Evolutionary conservation across 768 basidiomycete species (phyloP).

Genomic region (Boletus vermiculosoides): DNA sequence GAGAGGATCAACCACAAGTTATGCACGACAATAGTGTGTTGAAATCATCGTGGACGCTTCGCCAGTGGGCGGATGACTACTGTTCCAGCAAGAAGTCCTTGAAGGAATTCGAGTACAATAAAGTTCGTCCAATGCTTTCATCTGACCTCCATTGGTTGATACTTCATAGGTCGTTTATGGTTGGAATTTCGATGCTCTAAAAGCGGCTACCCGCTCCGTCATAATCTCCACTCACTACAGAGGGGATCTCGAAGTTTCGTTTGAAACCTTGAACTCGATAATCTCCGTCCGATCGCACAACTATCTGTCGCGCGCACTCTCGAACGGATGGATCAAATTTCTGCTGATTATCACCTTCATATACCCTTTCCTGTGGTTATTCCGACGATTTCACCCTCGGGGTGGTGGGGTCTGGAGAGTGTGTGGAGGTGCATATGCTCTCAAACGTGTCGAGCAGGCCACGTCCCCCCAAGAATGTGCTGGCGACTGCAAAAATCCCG

Average conservation of each 20-base stretch:
- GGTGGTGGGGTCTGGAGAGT: conserved; percentile 79
- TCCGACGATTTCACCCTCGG: conserved; percentile 59
- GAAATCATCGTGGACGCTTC: conserved; percentile 57
- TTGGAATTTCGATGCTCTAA: conserved; percentile 49
- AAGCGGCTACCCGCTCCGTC: conserved; percentile 36
- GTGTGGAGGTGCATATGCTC: conserved; percentile 72
- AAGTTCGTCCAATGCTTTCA: conserved; percentile 39
- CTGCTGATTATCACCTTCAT: conserved; percentile 66
- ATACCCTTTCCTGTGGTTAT: conserved; percentile 82
- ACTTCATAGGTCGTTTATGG: conserved; percentile 52
- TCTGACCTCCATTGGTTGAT: conserved; percentile 17
- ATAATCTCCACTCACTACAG: conserved; percentile 41
- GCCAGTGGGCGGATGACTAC: conserved; percentile 84
- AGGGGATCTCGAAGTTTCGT: conserved; percentile 44
- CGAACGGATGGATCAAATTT: conserved; percentile 69
- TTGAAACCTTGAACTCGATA: conserved; percentile 44
- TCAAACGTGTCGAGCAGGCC: conserved; percentile 45
- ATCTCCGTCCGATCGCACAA: conserved; percentile 71
- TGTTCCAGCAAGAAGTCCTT: conserved; percentile 66
- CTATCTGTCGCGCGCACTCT: conserved; percentile 61
- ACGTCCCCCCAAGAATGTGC: conserved; percentile 5
- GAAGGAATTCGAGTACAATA: conserved; percentile 77
- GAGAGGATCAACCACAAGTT: conserved; percentile 28
- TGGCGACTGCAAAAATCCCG: conserved; percentile 1
- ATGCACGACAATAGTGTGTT: conserved; percentile 32